These are phyloP conservation scores for Talaromyces rugulosus DNA, from an alignment of 2,329 filamentous ascomycete species.

Conservation along the genomic window DNA sequence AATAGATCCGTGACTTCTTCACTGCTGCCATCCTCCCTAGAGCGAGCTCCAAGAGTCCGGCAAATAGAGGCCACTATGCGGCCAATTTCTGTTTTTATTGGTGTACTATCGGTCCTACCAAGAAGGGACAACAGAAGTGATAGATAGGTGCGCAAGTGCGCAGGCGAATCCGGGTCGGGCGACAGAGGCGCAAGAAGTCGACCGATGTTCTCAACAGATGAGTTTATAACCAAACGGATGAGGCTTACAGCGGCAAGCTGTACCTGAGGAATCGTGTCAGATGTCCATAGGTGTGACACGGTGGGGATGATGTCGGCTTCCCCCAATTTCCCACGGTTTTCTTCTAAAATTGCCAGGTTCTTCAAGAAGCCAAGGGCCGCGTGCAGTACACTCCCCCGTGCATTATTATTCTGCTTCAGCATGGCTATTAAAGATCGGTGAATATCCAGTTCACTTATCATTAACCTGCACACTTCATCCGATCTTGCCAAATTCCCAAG, in stretches of 20 bases:
- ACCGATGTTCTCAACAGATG: constrained; percentile 34
- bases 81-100: constrained; percentile 45
- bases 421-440: constrained; percentile 39
- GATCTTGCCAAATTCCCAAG: constrained; percentile 46
- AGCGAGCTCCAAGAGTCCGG: constrained; percentile 32
- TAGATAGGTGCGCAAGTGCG: constrained; percentile 33
- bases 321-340: constrained; percentile 37
- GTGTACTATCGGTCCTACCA: constrained; percentile 38
- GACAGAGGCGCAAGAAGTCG: constrained; percentile 31
- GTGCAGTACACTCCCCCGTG: constrained; percentile 39
- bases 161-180: constrained; percentile 24
- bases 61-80: constrained; percentile 44
- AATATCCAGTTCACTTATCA: constrained; percentile 36
- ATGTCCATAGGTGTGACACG: constrained; percentile 36
- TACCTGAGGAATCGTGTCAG: constrained; percentile 41
- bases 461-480: constrained; percentile 37
- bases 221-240: constrained; percentile 35
- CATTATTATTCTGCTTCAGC: constrained; percentile 26
- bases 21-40: constrained; percentile 15
- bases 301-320: constrained; percentile 36
- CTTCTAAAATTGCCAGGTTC: constrained; percentile 42
- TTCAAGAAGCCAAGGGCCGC: constrained; percentile 45
- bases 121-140: constrained; percentile 40
- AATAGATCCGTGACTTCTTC: constrained; percentile 24
- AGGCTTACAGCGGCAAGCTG: constrained; percentile 42